phyloP scores from a whole-genome alignment of 2,329 filamentous ascomycete genomes.

The Fusarium solani-melongenae region DNA sequence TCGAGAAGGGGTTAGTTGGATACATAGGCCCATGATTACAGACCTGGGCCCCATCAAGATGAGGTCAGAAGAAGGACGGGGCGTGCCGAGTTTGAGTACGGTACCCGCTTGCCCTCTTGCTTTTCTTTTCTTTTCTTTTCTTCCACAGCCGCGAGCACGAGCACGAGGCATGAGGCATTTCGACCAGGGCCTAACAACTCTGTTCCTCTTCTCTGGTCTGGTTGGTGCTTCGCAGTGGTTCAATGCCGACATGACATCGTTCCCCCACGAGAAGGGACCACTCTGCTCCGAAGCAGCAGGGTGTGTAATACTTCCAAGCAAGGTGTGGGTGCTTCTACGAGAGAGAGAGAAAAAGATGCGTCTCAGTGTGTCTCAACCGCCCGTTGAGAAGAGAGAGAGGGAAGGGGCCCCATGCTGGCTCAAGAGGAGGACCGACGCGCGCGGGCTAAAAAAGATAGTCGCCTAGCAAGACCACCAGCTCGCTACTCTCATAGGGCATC shows the following conservation, averaged over 20 bases:
- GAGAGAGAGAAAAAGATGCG: background rate
- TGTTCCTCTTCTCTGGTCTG: conserved; percentile 11
- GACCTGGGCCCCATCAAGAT: conserved; percentile 20
- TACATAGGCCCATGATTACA: conserved; percentile 6
- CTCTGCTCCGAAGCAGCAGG: background rate
- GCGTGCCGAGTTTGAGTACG: conserved; percentile 18
- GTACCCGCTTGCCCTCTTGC: conserved; percentile 7
- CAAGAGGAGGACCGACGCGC: conserved; percentile 29
- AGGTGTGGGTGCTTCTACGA: background rate
- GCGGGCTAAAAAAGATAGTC: conserved; percentile 35
- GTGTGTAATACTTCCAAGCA: background rate
- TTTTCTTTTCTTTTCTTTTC: background rate
- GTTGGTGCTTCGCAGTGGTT: background rate
- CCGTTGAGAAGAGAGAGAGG: conserved; percentile 11
- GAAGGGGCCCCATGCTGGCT: background rate
- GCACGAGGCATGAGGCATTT: conserved; percentile 31
- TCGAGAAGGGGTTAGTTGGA: conserved; percentile 25
- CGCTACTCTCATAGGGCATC: conserved; percentile 41
- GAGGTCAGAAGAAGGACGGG: conserved; percentile 36
- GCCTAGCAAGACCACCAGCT: conserved; percentile 34
- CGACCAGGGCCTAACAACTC: conserved; percentile 13
- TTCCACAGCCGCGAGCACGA: background rate
- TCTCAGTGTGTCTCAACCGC: conserved; percentile 3
- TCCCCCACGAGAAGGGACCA: conserved; percentile 17
- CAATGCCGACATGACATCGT: conserved; percentile 1